Percentiles rank a stretch among this genome's conserved stretches.
phyloP scores from a whole-genome alignment of 2,329 filamentous ascomycete species.

The Pseudogymnoascus sp. region DNA sequence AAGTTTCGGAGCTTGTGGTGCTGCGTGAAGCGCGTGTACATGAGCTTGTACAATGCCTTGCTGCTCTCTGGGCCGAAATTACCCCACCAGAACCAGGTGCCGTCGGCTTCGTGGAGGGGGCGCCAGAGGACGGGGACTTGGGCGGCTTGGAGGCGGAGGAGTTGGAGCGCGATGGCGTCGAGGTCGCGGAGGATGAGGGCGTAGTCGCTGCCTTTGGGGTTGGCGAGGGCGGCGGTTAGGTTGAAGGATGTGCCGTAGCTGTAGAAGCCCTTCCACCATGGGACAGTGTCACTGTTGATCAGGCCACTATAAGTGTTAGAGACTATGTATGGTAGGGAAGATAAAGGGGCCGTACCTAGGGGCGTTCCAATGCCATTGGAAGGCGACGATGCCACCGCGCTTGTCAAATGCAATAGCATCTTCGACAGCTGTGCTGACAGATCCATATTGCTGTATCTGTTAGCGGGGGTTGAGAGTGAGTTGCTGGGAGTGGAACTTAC shows the following conservation, averaged over 20 bases:
- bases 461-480: not conserved
- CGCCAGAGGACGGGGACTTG: slow-evolving; percentile 43
- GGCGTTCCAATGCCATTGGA: slow-evolving; percentile 46
- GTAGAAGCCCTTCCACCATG: slow-evolving; percentile 47
- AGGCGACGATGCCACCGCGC: slow-evolving; percentile 41
- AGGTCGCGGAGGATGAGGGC: slow-evolving; percentile 42
- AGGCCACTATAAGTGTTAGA: slow-evolving; percentile 29
- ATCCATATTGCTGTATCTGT: slow-evolving; percentile 26
- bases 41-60: slow-evolving; percentile 39
- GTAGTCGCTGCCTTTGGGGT: slow-evolving; percentile 42
- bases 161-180: slow-evolving; percentile 42
- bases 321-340: slow-evolving; percentile 15
- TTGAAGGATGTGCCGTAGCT: slow-evolving; percentile 45
- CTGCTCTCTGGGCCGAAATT: slow-evolving; percentile 40
- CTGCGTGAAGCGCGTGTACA: slow-evolving; percentile 41
- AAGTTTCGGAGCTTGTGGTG: slow-evolving; percentile 42
- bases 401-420: slow-evolving; percentile 40
- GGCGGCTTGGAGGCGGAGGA: slow-evolving; percentile 39
- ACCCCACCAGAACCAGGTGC: slow-evolving; percentile 49
- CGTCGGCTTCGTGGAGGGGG: slow-evolving; percentile 46
- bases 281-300: slow-evolving; percentile 40
- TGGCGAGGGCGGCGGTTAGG: slow-evolving; percentile 36
- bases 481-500: slow-evolving; percentile 25
- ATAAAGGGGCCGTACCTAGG: slow-evolving; percentile 25
- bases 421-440: slow-evolving; percentile 38